Evolutionary conservation across 2,329 filamentous ascomycete species (phyloP), one percentile per base, ranked within the genome.

Genomic region (Talaromyces sp.): DNA sequence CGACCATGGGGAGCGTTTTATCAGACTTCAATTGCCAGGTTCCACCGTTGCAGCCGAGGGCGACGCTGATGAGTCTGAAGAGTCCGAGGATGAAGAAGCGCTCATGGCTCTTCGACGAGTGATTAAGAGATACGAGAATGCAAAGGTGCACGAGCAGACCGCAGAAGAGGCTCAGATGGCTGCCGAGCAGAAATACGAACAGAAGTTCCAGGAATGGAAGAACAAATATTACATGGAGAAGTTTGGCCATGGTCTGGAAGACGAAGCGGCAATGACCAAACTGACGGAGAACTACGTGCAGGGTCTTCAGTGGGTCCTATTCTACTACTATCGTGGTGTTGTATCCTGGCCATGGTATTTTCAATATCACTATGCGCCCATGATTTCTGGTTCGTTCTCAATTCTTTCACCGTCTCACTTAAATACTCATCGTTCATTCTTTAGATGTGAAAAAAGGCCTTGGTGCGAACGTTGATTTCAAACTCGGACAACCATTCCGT

Each of bases 311-410:
- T 99, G 95, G 96, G 95, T 99, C 50, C 83, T 99, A 59, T 97
- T 90, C 78, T 99, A 99, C 82, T 99, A 99, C 79, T 99, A 99
- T 80, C 89, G 90, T 62, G 95, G 95, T 68, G 95, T 99, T 67
- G 95, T 92, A 17, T 98, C 94, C 13, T 99, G 95, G 95, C 93
- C 95, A 15, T 99, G 95, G 95, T 99, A 91, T 80, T 99, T 97
- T 78, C 84, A 85, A 67, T 99, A 97, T 78, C 96, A 99, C 79
- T 99, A 99, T 78, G 91, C 96, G 10, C 95, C 95, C 1, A 92
- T 98, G 87, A 99, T 97, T 65, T 96, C 92, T 69, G 89, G 88
- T 89, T 79, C 33, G 54, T 50, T n/a, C 9, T n/a, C 22, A n/a
- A 10, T 45, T 43, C 4, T 31, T 8, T 11, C 17, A 57, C 15